Base-by-base conservation (phyloP, 306 rosid genomes). In the Lathyrus tuberosus region DNA sequence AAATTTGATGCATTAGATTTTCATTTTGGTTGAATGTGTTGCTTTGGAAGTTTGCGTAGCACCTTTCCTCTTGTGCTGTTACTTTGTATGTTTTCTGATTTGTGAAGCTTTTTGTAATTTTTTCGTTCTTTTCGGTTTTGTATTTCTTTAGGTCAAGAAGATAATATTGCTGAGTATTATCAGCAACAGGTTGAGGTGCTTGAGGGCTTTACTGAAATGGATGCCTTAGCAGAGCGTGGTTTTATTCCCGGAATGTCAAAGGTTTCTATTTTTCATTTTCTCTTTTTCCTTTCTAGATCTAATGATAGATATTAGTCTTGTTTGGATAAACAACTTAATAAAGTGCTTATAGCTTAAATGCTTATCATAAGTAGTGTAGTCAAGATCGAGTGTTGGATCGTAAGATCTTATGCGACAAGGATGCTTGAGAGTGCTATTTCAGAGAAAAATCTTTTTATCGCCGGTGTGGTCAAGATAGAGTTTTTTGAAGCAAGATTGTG, bases 161-260 rank as follows among this genome's bases (percentile, higher is more conserved):
- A 91, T 82, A 69, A 84, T 54, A 86, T 95, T 82, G 99, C 99
- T 0, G 96, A 82, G 84, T 95, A 95, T 81, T 95, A 95, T 74
- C 97, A 95, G 80, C 97, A 95, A 75, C 99, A 95, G 75, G 91
- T 89, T 15, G 92, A 95, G 82, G 86, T 89, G 86, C 97, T 95
- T 0, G 95, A 95, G 85, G 97, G 99, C 24, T 91, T 95, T 80
- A 91, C 70, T n/a, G 95, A 91, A 77, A 95, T 95, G 97, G 99
- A 95, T 87, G 90, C 84, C 44, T 85, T 95, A 47, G 86, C 96
- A 0, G 87, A 91, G 64, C 90, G 88, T 42, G 99, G 97, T 51
- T 87, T 86, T 76, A 46, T 95, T 79, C 96, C 95, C 47, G 95
- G 89, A 73, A 86, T 91, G 95, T 89, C 99, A n/a, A 89, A 86